Base-by-base conservation (phyloP, 345 rosid genomes). In the Salix caprea region DNA sequence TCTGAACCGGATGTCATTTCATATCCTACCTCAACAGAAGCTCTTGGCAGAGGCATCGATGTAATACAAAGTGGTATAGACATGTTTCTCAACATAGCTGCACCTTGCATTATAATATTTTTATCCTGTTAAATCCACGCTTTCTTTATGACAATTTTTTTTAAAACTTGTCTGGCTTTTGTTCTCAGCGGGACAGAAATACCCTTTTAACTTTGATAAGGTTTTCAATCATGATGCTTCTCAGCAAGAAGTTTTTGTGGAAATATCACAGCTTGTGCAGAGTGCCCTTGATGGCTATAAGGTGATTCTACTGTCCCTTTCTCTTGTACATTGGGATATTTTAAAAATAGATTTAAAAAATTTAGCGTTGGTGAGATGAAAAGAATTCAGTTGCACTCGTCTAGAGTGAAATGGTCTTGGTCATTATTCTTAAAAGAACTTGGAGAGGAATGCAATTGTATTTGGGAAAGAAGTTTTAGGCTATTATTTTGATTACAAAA, bases 251-350 rank as follows among this genome's bases (percentile, higher is more conserved):
- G 94, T 96, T 8, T 96, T 96, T 83, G 87, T 86, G 16, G 99
- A 96, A 84, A 91, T 96, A 77, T 93, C 99, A 12, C 99, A 96
- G 82, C 79, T 93, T 70, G 92, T 92, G 54, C 99, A 96, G 77
- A 96, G 99, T 70, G 99, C 99, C 26, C 90, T 96, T 56, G 99
- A 96, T 78, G 98, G 99, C 65, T 96, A 96, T 58, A 96, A 96
- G 98, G 98, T 93, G 61, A 80, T 40, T 67, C 65, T 67, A 23
- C 15, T 24, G 13, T 66, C 19, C 15, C 56, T 14, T 19, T 30
- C 12, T 19, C 24, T 70, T 28, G 61, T n/a, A n/a, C 28, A 9
- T 58, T 9, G 14, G 60, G 60, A 58, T 58, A 23, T 23, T 58
- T 2, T 16, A 52, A 68, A 12, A n/a, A 68, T 23, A 9, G 2